These are phyloP conservation scores for Aspergillus aculeatus DNA, from an alignment of 2,329 filamentous ascomycete species.

Conservation along the genomic window DNA sequence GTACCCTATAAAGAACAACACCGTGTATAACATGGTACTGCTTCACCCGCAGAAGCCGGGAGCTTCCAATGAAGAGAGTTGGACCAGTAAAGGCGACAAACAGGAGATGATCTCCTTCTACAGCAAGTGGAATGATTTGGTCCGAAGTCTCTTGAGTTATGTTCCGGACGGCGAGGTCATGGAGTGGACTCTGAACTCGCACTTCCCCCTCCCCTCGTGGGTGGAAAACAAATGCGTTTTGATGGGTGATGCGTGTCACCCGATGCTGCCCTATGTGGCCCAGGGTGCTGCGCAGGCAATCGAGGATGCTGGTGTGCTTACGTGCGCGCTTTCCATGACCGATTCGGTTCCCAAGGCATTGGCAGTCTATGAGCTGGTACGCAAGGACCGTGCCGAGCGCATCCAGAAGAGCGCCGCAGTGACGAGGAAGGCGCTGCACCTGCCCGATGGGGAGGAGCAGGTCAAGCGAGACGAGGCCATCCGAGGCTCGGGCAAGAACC, in stretches of 20 bases:
- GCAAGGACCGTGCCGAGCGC: not conserved
- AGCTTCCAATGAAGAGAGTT: not conserved
- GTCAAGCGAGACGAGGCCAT: conserved; percentile 1
- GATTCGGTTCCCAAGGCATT: not conserved
- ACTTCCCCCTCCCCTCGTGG: conserved; percentile 3
- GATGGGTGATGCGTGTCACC: conserved; percentile 8
- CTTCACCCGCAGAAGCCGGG: conserved; percentile 2
- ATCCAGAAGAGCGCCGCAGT: conserved; percentile 1
- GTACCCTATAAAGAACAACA: conserved; percentile 3
- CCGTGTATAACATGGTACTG: conserved; percentile 1
- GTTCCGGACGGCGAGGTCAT: conserved; percentile 3
- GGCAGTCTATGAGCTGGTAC: not conserved
- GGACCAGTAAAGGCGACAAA: conserved; percentile 2
- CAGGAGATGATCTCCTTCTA: conserved; percentile 1
- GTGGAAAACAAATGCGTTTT: not conserved
- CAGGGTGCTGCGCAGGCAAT: conserved; percentile 5
- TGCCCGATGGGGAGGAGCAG: not conserved
- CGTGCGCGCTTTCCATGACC: not conserved
- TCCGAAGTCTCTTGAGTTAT: not conserved
- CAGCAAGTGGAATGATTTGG: not conserved
- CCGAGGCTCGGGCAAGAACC: not conserved
- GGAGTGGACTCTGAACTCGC: conserved; percentile 4
- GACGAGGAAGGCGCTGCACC: conserved; percentile 1
- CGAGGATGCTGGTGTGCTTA: conserved; percentile 6
- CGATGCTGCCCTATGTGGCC: conserved; percentile 7